Conservation (phyloP, 768 basidiomycete species). For the Mycena sanguinolenta region DNA sequence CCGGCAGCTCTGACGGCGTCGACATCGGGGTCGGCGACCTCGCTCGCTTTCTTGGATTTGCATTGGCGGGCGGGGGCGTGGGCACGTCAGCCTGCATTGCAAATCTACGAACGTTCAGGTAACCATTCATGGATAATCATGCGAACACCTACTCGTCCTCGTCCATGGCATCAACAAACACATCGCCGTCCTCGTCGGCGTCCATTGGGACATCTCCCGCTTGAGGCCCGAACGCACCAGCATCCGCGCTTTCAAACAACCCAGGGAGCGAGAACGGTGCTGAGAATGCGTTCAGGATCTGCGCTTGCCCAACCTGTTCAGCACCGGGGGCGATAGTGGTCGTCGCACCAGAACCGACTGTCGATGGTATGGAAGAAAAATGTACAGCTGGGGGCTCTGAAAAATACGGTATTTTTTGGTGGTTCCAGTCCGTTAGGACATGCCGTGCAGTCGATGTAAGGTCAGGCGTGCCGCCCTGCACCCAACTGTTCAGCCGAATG, state of each 20-base stretch:
- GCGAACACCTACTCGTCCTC: slow-evolving; percentile 51
- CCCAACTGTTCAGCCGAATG: slow-evolving; percentile 1
- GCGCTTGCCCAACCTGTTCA: slow-evolving; percentile 84
- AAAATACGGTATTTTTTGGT: slow-evolving; percentile 94
- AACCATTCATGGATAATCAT: neutral
- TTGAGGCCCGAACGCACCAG: slow-evolving; percentile 76
- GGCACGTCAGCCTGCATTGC: slow-evolving; percentile 32
- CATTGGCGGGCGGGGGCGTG: neutral
- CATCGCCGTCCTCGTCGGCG: slow-evolving; percentile 53
- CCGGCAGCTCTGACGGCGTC: slow-evolving; percentile 32
- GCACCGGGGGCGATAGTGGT: slow-evolving; percentile 74
- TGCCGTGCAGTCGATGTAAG: slow-evolving; percentile 84
- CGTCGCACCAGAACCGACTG: slow-evolving; percentile 43
- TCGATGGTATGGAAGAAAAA: slow-evolving; percentile 78
- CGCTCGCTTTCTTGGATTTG: slow-evolving; percentile 42
- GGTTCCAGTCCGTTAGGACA: slow-evolving; percentile 93
- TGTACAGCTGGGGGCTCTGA: slow-evolving; percentile 84
- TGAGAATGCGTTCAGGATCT: slow-evolving; percentile 78
- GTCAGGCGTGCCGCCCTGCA: slow-evolving; percentile 89
- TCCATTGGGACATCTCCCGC: slow-evolving; percentile 59
- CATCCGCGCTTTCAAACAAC: slow-evolving; percentile 84
- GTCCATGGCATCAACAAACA: slow-evolving; percentile 50
- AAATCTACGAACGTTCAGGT: slow-evolving; percentile 9
- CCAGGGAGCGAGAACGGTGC: slow-evolving; percentile 87
- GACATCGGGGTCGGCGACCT: slow-evolving; percentile 31